Evolutionary conservation across 352 stramenopile genomes (phyloP), one percentile per base, ranked within the genome.

Genomic region (Globisporangium nodosum): DNA sequence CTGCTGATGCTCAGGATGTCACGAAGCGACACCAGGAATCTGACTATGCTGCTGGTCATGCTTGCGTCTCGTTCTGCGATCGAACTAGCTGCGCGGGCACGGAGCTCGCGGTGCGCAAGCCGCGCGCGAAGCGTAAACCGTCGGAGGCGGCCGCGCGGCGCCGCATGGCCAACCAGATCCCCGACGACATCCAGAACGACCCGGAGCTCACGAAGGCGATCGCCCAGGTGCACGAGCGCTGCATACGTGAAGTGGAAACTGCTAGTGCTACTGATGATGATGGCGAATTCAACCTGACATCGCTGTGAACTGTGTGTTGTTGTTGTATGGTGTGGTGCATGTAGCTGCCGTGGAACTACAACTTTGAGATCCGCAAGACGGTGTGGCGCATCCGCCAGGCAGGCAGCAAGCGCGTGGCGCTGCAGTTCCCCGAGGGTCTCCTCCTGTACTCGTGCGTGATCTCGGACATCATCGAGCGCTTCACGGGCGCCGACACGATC

Each of bases 391-490:
- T 99, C 47, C 81, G 92, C 49, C 86, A 97, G 63, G 75, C 88
- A 39, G 67, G 82, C 58, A 89, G 86, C 54, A 94, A 90, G 64
- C 80, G 87, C 54, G 93, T 99, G 40, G 96, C 97, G 45, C 79
- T 99, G 56, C 97, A 99, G 74, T 98, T 99, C 66, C 97, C 97
- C 2, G 97, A 99, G 76, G 97, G 97, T 2, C 66, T 99, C 30
- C 73, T 99, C 21, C 89, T 99, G 53, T 99, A 99, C 56, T 87
- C 96, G 20, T 99, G 95, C 54, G 87, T 97, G 24, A 96, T 99
- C 53, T 96, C 96, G 5, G 97, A 99, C 75, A 99, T 99, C 60
- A 92, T 99, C 47, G 82, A 98, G 69, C 85, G 94, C 46, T 99
- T 99, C 64, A 87, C 90, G 0, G 78, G 88, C 62, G 85, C 88